Evolutionary conservation across 1,284 basidiomycete genomes (phyloP).

Genomic region (Sanghuangporus weigelae): DNA sequence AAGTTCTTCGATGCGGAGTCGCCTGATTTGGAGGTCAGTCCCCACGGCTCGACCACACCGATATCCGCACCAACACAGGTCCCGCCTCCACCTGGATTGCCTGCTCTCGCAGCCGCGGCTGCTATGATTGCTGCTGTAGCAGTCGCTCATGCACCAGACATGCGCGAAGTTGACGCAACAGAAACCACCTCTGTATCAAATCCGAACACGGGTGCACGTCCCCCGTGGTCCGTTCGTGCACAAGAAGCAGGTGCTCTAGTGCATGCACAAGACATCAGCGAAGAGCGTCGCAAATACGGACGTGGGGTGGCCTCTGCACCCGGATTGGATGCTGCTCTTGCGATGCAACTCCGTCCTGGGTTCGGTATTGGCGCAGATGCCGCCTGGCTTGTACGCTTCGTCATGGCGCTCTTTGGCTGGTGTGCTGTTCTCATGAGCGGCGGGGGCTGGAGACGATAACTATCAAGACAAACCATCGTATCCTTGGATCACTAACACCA

Average conservation of each 20-base stretch:
- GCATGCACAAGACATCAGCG: not conserved
- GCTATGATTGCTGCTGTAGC: slow-evolving; percentile 25
- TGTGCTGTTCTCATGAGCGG: slow-evolving; percentile 45
- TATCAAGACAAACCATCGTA: not conserved
- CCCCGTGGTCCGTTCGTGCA: slow-evolving; percentile 38
- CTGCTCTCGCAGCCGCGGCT: slow-evolving; percentile 17
- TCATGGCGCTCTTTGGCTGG: slow-evolving; percentile 78
- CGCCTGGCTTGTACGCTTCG: slow-evolving; percentile 71
- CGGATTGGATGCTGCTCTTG: slow-evolving; percentile 62
- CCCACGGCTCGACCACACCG: slow-evolving; percentile 16
- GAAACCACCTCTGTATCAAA: not conserved
- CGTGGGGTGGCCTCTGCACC: slow-evolving; percentile 35
- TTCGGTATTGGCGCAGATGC: slow-evolving; percentile 62
- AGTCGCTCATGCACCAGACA: slow-evolving; percentile 26
- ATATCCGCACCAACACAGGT: slow-evolving; percentile 18
- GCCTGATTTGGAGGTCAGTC: slow-evolving; percentile 22
- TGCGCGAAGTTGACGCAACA: slow-evolving; percentile 27
- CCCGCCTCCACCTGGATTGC: slow-evolving; percentile 29
- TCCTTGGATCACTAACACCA: not conserved
- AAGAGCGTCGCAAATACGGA: slow-evolving; percentile 22
- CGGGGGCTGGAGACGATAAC: slow-evolving; percentile 9
- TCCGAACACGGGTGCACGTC: slow-evolving; percentile 22
- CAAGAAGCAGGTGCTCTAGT: slow-evolving; percentile 20
- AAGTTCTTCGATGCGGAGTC: slow-evolving; percentile 34
- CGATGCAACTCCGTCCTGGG: slow-evolving; percentile 67